Evolutionary conservation across 192 early-diverging fungal species (phyloP).

Genomic region (Oehlia diaphana): DNA sequence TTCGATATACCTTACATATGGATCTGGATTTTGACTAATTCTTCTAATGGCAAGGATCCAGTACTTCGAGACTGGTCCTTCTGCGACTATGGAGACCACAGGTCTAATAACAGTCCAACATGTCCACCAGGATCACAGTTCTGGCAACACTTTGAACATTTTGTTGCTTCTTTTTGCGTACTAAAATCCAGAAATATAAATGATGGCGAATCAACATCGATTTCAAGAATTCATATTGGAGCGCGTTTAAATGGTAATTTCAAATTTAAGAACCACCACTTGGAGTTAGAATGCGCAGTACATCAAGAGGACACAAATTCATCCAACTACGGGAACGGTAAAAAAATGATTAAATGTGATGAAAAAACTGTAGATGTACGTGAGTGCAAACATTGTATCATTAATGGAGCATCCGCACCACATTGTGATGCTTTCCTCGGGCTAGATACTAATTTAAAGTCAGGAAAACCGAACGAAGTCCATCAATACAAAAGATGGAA

Average conservation of each 20-base stretch:
- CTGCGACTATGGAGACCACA: constrained; percentile 21
- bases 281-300: too few species aligned
- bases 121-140: neutral
- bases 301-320: neutral
- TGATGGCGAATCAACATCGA: constrained; percentile 21
- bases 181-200: constrained; percentile 1
- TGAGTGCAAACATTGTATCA: too few species aligned
- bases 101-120: neutral
- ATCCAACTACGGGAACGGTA: too few species aligned
- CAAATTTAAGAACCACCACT: too few species aligned
- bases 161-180: constrained; percentile 11
- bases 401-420: too few species aligned
- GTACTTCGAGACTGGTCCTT: constrained; percentile 16
- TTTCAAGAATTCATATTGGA: constrained; percentile 24
- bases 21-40: constrained; percentile 36
- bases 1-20: constrained; percentile 38
- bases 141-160: too few species aligned
- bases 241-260: constrained; percentile 21
- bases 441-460: too few species aligned
- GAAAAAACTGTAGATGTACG: too few species aligned
- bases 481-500: too few species aligned
- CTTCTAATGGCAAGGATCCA: constrained; percentile 12
- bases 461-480: too few species aligned
- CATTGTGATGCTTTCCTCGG: too few species aligned
- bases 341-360: too few species aligned